These are phyloP conservation scores for Ballota nigra DNA, from an alignment of 257 asterid species.

Conservation along the genomic window DNA sequence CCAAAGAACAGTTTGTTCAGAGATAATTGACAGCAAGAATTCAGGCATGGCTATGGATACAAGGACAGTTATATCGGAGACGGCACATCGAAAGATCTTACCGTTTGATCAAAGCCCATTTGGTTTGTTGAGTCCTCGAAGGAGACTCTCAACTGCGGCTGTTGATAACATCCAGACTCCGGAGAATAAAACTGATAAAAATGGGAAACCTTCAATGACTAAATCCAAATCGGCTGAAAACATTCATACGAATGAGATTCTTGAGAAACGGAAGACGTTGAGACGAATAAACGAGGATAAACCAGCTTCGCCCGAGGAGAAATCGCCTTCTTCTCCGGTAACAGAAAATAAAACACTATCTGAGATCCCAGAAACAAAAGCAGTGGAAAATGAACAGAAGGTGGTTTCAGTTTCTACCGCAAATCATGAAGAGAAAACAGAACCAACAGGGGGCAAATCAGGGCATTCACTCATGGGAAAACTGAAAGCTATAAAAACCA, in stretches of 20 bases:
- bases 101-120: conserved; percentile 44
- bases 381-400: conserved; percentile 21
- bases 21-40: conserved; percentile 50
- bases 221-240: conserved; percentile 28
- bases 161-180: conserved; percentile 23
- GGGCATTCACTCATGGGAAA: conserved; percentile 24
- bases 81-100: conserved; percentile 33
- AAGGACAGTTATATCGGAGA: conserved; percentile 65
- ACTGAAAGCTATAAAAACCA: conserved; percentile 33
- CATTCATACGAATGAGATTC: conserved; percentile 21
- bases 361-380: conserved; percentile 55
- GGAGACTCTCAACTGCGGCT: conserved; percentile 18
- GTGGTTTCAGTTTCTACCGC: conserved; percentile 22
- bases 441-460: conserved; percentile 17
- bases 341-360: conserved; percentile 25
- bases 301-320: conserved; percentile 19
- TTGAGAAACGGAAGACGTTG: conserved; percentile 32
- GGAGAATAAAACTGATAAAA: conserved; percentile 28
- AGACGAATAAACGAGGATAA: conserved; percentile 23
- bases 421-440: conserved; percentile 19
- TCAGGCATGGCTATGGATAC: conserved; percentile 36
- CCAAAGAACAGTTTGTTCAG: conserved; percentile 63
- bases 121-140: conserved; percentile 51
- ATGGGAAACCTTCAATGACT: not conserved
- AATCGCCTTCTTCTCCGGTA: conserved; percentile 17